Percentiles rank a stretch among this genome's conserved stretches.
Conservation (phyloP, 257 asterid genomes). For the Plantago major region DNA sequence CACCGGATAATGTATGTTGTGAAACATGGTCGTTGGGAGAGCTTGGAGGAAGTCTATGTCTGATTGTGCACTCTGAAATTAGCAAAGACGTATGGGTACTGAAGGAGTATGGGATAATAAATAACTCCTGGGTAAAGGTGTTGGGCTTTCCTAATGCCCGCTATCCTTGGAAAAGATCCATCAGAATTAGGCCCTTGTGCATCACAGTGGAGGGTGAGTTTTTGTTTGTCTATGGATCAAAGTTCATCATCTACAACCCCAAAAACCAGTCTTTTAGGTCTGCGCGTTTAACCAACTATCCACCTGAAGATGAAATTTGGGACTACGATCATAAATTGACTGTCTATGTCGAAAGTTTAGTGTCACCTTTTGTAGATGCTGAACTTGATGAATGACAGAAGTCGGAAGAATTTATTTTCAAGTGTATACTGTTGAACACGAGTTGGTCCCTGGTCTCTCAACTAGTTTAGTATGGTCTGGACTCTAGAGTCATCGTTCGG, state of each 20-base stretch:
- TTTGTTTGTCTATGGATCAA: slow-evolving; percentile 17
- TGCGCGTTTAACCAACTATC: background rate
- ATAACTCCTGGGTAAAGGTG: slow-evolving; percentile 42
- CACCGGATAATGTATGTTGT: background rate
- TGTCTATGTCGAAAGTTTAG: slow-evolving; percentile 23
- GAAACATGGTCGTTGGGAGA: background rate
- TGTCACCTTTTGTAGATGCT: slow-evolving; percentile 11
- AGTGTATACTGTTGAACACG: no score
- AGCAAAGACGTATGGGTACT: slow-evolving; percentile 41
- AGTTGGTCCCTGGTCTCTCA: no score
- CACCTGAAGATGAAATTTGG: background rate
- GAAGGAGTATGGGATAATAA: slow-evolving; percentile 48
- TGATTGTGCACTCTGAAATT: background rate
- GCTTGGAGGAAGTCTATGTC: background rate
- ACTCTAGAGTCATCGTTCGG: no score
- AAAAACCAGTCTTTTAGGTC: slow-evolving; percentile 4
- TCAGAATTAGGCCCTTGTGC: slow-evolving; percentile 15
- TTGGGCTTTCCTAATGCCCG: slow-evolving; percentile 18
- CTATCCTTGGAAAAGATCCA: background rate
- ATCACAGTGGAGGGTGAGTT: slow-evolving; percentile 30
- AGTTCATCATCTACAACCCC: slow-evolving; percentile 27
- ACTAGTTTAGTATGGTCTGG: no score
- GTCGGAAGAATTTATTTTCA: no score
- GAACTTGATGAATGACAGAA: no score
- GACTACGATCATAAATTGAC: background rate